Evolutionary conservation across 495 filamentous ascomycete species (phyloP).

Genomic region (Penicillium desertorum): DNA sequence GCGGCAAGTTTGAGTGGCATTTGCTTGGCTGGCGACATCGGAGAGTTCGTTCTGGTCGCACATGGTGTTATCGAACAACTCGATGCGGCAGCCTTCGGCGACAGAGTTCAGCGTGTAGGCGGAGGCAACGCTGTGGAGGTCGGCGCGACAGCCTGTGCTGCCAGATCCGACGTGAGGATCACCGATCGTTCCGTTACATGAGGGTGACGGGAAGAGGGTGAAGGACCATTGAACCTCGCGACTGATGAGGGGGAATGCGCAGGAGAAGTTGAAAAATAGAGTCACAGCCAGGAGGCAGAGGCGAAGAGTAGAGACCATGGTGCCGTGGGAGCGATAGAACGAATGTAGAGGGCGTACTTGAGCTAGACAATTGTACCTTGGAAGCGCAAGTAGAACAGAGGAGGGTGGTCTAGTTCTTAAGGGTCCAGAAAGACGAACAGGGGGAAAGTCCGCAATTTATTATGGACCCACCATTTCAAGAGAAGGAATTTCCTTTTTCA

Average conservation of each 20-base stretch:
- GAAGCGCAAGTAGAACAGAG: background rate
- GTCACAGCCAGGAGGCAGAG: slow-evolving; percentile 9
- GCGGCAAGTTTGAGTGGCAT: slow-evolving; percentile 16
- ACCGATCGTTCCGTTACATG: slow-evolving; percentile 18
- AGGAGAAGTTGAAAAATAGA: slow-evolving; percentile 14
- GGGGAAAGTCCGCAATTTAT: slow-evolving; percentile 17
- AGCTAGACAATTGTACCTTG: background rate
- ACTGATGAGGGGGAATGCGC: slow-evolving; percentile 23
- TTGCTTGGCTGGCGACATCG: slow-evolving; percentile 19
- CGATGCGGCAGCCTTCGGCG: slow-evolving; percentile 23
- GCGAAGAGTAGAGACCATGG: slow-evolving; percentile 14
- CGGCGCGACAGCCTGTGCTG: slow-evolving; percentile 32
- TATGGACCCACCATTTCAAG: background rate
- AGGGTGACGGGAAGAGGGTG: slow-evolving; percentile 21
- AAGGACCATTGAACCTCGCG: slow-evolving; percentile 30
- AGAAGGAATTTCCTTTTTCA: background rate
- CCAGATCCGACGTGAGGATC: slow-evolving; percentile 24
- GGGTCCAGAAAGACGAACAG: slow-evolving; percentile 2
- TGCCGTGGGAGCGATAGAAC: background rate
- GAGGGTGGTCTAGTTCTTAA: slow-evolving; percentile 1
- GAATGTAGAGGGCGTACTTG: background rate
- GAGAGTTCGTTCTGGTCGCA: slow-evolving; percentile 25
- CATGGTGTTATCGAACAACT: slow-evolving; percentile 36
- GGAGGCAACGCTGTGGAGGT: slow-evolving; percentile 25
- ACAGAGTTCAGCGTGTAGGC: slow-evolving; percentile 25